Evolutionary conservation across 257 asterid species (phyloP).

Genomic region (Knoxia roxburghii): DNA sequence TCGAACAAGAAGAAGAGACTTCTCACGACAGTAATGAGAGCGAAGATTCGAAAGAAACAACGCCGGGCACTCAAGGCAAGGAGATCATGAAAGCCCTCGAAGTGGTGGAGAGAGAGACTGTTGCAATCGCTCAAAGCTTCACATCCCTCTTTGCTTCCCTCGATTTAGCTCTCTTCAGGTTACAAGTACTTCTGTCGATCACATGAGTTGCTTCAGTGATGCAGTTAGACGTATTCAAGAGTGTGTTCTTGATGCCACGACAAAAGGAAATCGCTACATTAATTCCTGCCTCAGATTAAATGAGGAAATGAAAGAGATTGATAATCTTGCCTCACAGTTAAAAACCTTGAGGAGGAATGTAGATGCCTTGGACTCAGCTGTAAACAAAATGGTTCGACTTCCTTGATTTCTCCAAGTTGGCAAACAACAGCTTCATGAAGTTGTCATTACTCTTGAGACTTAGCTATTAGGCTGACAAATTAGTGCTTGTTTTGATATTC

Average conservation of each 20-base stretch:
- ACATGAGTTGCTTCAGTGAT: constrained; percentile 84
- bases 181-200: constrained; percentile 71
- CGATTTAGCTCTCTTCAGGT: constrained; percentile 70
- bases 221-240: constrained; percentile 93
- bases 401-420: constrained; percentile 35
- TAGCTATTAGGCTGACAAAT: background rate
- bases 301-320: constrained; percentile 89
- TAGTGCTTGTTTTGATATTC: background rate
- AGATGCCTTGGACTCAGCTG: constrained; percentile 81
- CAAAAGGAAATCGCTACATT: constrained; percentile 84
- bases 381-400: constrained; percentile 50
- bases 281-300: constrained; percentile 91
- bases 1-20: background rate
- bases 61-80: constrained; percentile 33
- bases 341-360: constrained; percentile 73
- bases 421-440: background rate
- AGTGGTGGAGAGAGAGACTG: constrained; percentile 78
- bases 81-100: constrained; percentile 74
- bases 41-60: constrained; percentile 21
- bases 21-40: background rate
- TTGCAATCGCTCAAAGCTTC: constrained; percentile 78
- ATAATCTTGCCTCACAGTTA: constrained; percentile 58
- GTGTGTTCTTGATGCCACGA: constrained; percentile 85
- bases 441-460: background rate
- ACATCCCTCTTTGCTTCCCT: constrained; percentile 74